These are phyloP conservation scores for Balamuthia mandrillaris DNA, from an alignment of 208 protist genomes.

Conservation along the genomic window DNA sequence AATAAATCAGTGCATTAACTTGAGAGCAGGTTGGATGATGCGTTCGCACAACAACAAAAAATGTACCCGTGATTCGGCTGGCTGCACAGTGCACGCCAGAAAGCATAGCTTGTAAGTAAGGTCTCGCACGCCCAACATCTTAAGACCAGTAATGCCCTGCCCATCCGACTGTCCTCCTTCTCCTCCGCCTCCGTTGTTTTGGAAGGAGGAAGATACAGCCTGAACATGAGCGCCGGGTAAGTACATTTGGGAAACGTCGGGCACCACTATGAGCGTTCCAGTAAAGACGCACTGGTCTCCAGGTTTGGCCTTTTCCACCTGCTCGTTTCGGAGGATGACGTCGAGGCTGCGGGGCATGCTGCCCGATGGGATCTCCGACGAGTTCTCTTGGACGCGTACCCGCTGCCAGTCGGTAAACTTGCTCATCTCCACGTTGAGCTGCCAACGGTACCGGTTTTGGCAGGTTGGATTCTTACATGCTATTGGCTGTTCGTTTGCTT, in stretches of 20 bases:
- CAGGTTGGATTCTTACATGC: constrained; percentile 84
- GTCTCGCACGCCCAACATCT: constrained; percentile 91
- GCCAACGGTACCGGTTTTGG: constrained; percentile 84
- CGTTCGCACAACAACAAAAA: not conserved
- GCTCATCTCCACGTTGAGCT: constrained; percentile 76
- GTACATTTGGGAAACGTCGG: constrained; percentile 89
- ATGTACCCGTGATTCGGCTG: not conserved
- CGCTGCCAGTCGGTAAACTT: constrained; percentile 98
- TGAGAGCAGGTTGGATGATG: not conserved
- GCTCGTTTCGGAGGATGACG: constrained; percentile 93
- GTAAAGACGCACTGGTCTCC: constrained; percentile 93
- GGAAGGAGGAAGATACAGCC: not conserved
- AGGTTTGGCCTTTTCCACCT: constrained; percentile 96
- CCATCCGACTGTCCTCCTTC: not conserved
- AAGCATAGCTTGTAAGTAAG: constrained; percentile 96
- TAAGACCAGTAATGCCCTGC: constrained; percentile 91
- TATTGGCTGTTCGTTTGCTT: constrained; percentile 65
- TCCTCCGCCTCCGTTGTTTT: not conserved
- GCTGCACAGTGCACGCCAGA: constrained; percentile 86
- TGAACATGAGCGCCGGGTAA: constrained; percentile 20
- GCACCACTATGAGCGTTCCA: constrained; percentile 96
- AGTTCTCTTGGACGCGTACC: constrained; percentile 91
- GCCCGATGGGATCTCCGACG: constrained; percentile 90
- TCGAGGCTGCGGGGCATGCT: constrained; percentile 91
- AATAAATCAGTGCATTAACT: not conserved